Percentiles rank a stretch among this genome's conserved stretches.
Evolutionary conservation across 2,329 filamentous ascomycete species (phyloP).

Genomic region (Lojkania enalia): DNA sequence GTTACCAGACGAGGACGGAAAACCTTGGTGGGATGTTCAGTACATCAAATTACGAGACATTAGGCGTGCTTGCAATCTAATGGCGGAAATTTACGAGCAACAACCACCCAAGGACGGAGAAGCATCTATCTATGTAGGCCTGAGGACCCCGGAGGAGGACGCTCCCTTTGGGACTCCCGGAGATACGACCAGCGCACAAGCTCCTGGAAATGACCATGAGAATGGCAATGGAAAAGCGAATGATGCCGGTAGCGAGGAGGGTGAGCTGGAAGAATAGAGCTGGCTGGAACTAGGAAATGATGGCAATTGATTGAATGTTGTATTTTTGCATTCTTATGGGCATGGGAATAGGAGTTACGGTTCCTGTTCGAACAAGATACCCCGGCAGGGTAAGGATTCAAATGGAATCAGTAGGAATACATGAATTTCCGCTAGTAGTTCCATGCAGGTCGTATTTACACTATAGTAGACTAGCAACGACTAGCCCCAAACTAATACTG

Average conservation of each 20-base stretch:
- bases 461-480: no score
- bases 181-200: conserved; percentile 30
- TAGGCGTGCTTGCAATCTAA: conserved; percentile 71
- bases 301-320: no score
- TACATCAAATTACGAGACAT: conserved; percentile 73
- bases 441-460: no score
- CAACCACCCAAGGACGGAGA: conserved; percentile 46
- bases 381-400: no score
- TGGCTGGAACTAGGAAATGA: no score
- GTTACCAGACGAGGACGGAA: conserved; percentile 72
- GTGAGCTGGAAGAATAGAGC: conserved; percentile 53
- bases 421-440: no score
- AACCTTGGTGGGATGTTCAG: conserved; percentile 85
- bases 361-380: no score
- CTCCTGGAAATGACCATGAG: conserved; percentile 11
- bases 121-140: conserved; percentile 51
- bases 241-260: conserved; percentile 48
- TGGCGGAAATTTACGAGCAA: conserved; percentile 61
- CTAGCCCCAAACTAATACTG: no score
- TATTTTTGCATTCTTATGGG: no score
- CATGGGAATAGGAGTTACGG: no score
- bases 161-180: conserved; percentile 39
- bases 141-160: conserved; percentile 45
- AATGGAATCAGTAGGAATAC: no score
- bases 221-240: conserved; percentile 15